These are phyloP conservation scores for Lentinus tigrinus DNA, from an alignment of 768 basidiomycete species.

Conservation along the genomic window DNA sequence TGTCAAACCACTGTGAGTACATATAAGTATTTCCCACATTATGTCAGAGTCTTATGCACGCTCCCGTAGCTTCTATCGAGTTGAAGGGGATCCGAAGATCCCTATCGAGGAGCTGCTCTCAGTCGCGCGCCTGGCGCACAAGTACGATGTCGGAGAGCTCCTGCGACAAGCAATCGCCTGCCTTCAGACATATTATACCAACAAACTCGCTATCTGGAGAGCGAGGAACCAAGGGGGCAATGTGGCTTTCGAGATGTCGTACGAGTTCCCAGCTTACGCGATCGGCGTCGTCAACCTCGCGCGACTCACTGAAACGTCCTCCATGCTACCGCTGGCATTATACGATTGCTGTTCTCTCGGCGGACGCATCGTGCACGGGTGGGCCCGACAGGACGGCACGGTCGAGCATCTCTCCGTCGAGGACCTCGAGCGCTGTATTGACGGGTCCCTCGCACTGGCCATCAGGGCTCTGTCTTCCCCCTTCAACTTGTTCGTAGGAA, in stretches of 20 bases:
- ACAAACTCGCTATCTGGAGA: not conserved
- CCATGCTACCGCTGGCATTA: slow-evolving; percentile 1
- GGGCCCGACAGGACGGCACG: not conserved
- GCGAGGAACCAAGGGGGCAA: not conserved
- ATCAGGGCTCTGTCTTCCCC: not conserved
- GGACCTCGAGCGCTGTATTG: not conserved
- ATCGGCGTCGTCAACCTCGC: not conserved
- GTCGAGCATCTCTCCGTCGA: not conserved
- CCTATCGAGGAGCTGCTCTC: not conserved
- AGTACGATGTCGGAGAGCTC: not conserved
- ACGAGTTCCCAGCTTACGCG: not conserved
- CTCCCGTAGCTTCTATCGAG: not conserved
- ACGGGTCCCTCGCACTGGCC: not conserved
- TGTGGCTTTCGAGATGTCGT: not conserved
- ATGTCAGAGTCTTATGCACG: not conserved
- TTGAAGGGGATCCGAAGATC: not conserved
- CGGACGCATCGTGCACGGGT: not conserved
- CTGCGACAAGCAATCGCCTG: not conserved
- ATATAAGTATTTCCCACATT: not conserved
- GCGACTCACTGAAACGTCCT: not conserved
- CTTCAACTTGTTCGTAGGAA: not conserved
- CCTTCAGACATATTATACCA: not conserved
- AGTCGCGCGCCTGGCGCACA: not conserved
- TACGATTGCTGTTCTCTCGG: not conserved
- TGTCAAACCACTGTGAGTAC: not conserved